Percentiles rank a stretch among this genome's conserved stretches.
phyloP scores from a whole-genome alignment of 148 eudicot genomes.

The Dysphania ambrosioides region DNA sequence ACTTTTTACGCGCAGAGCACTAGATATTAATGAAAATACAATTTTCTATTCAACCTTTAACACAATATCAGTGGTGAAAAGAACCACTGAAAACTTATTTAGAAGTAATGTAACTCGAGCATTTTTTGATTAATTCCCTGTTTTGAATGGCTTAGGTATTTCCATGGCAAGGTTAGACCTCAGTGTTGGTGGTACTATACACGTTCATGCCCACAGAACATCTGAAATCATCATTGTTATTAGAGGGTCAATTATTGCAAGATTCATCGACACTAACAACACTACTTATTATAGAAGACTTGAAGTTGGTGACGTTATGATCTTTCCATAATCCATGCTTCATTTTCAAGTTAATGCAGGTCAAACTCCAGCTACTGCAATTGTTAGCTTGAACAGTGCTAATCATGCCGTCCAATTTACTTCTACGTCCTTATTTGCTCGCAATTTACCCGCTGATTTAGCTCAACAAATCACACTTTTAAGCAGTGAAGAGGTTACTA shows the following conservation, averaged over 20 bases:
- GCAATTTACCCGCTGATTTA: conserved; percentile 1
- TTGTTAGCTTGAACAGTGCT: not conserved
- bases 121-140: conserved; percentile 4
- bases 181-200: not conserved
- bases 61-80: conserved; percentile 1
- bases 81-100: not conserved
- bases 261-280: not conserved
- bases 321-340: conserved; percentile 2
- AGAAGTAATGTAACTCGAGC: not conserved
- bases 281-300: conserved; percentile 11
- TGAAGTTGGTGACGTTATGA: conserved; percentile 10
- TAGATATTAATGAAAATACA: no score
- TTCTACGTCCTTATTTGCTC: not conserved
- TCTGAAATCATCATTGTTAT: not conserved
- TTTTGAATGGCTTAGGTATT: conserved; percentile 10
- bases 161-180: conserved; percentile 5
- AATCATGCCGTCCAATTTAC: not conserved
- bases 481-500: not conserved
- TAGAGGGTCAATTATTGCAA: not conserved
- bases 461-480: not conserved
- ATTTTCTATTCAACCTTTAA: no score
- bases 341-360: conserved; percentile 16
- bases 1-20: no score
- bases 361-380: not conserved
- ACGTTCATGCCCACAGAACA: conserved; percentile 2